Conservation (phyloP, 257 asterid genomes). For the Primulina eburnea region DNA sequence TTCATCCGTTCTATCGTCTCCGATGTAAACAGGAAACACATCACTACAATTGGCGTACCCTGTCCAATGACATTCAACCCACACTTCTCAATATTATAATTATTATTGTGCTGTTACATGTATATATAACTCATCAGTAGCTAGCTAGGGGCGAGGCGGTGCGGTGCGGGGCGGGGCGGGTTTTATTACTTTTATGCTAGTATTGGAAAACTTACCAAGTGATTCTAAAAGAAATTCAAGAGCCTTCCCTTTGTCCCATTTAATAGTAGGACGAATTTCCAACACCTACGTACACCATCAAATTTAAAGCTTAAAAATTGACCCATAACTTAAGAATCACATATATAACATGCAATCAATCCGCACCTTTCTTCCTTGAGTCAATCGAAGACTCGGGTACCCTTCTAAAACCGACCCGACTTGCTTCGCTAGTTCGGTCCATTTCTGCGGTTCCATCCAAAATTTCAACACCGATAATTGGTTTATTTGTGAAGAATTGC, state of each 20-base stretch:
- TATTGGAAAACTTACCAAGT: conserved; percentile 53
- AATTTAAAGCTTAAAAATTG: too few species aligned
- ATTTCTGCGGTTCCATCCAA: conserved; percentile 47
- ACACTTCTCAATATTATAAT: too few species aligned
- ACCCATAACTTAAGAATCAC: too few species aligned
- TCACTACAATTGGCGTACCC: conserved; percentile 70
- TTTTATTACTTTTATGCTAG: too few species aligned
- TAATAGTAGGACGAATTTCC: conserved; percentile 89
- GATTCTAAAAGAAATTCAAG: conserved; percentile 84
- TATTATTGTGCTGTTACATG: too few species aligned
- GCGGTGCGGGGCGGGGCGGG: too few species aligned
- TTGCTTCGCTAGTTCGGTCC: conserved; percentile 77
- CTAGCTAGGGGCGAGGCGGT: too few species aligned
- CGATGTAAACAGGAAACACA: conserved; percentile 79
- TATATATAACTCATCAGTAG: too few species aligned
- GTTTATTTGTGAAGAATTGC: too few species aligned
- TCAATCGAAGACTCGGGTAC: conserved; percentile 71
- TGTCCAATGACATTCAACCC: conserved; percentile 13
- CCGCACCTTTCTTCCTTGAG: conserved; percentile 79
- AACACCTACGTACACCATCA: conserved; percentile 45
- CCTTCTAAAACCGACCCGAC: conserved; percentile 72
- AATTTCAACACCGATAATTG: too few species aligned
- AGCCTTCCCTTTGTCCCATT: conserved; percentile 99
- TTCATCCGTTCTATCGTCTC: conserved; percentile 86
- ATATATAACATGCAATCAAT: too few species aligned